Evolutionary conservation across 129 eudicot species (phyloP).

Genomic region (Solidago caesia): DNA sequence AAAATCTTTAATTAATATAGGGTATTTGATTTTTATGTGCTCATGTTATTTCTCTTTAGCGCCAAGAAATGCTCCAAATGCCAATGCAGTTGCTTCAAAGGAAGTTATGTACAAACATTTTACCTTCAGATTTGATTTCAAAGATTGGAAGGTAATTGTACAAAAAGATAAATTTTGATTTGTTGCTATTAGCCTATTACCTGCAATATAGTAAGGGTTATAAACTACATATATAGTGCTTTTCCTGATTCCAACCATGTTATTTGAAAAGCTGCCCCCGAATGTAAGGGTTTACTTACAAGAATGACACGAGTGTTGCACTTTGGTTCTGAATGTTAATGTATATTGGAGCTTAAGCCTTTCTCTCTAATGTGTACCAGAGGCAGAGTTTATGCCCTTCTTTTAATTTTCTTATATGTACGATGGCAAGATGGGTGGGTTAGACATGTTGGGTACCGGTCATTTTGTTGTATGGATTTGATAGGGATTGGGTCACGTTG

Average conservation of each 20-base stretch:
- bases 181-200: too few relatives aligned
- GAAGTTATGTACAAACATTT: slow-evolving; percentile 76
- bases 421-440: neutral
- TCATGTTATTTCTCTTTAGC: slow-evolving; percentile 43
- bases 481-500: too few relatives aligned
- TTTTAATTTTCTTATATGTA: too few relatives aligned
- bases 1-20: neutral
- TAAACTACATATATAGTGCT: too few relatives aligned
- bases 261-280: too few relatives aligned
- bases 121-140: slow-evolving; percentile 79
- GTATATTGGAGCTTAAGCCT: neutral
- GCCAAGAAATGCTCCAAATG: too few relatives aligned
- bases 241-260: too few relatives aligned
- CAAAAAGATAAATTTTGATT: neutral
- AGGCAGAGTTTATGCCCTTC: neutral
- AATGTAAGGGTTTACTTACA: too few relatives aligned
- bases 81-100: slow-evolving; percentile 70
- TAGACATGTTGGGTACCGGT: too few relatives aligned
- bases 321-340: neutral
- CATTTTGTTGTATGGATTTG: too few relatives aligned
- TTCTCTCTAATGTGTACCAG: neutral
- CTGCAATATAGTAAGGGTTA: too few relatives aligned
- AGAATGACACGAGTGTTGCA: too few relatives aligned
- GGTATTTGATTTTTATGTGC: slow-evolving; percentile 5
- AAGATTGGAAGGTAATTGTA: slow-evolving; percentile 84